Conservation (phyloP, 192 early-diverging fungal species). For the Thoreauomyces humboldtii region DNA sequence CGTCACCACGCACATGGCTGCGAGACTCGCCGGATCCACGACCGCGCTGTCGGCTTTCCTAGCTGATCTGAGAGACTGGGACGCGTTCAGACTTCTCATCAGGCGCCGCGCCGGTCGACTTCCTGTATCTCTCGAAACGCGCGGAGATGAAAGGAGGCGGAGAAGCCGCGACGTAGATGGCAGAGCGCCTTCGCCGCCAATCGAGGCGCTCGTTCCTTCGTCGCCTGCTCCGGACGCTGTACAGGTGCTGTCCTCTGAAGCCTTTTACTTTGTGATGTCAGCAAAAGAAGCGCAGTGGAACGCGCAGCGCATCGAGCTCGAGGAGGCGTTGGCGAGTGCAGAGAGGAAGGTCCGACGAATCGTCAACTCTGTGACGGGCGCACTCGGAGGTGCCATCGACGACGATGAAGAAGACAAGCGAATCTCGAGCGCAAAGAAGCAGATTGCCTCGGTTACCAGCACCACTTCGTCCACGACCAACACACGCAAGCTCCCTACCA, state of each 20-base stretch:
- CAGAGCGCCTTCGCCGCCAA: too few relatives aligned
- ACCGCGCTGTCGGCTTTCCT: constrained; percentile 25
- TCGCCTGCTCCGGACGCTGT: constrained; percentile 13
- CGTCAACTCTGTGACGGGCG: constrained; percentile 12
- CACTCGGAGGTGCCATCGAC: constrained; percentile 12
- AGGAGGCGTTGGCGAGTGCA: constrained; percentile 10
- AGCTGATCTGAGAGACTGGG: constrained; percentile 35
- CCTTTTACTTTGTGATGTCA: constrained; percentile 13
- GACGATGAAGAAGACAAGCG: background rate
- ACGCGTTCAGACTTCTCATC: constrained; percentile 29
- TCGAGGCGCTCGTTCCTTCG: too few relatives aligned
- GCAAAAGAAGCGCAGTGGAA: constrained; percentile 26
- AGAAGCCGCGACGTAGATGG: background rate
- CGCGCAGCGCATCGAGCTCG: background rate
- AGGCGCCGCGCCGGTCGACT: constrained; percentile 19
- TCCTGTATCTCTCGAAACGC: constrained; percentile 1
- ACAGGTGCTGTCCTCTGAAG: constrained; percentile 11
- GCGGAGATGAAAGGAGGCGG: constrained; percentile 1
- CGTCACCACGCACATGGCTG: constrained; percentile 6
- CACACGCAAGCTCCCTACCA: too few relatives aligned
- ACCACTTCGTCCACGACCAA: too few relatives aligned
- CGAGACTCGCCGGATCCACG: constrained; percentile 11
- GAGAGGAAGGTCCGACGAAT: constrained; percentile 18
- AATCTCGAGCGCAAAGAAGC: too few relatives aligned
- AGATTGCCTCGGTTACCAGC: too few relatives aligned